These are phyloP conservation scores for Apiospora phragmitis DNA, from an alignment of 2,329 filamentous ascomycete species.

Conservation along the genomic window DNA sequence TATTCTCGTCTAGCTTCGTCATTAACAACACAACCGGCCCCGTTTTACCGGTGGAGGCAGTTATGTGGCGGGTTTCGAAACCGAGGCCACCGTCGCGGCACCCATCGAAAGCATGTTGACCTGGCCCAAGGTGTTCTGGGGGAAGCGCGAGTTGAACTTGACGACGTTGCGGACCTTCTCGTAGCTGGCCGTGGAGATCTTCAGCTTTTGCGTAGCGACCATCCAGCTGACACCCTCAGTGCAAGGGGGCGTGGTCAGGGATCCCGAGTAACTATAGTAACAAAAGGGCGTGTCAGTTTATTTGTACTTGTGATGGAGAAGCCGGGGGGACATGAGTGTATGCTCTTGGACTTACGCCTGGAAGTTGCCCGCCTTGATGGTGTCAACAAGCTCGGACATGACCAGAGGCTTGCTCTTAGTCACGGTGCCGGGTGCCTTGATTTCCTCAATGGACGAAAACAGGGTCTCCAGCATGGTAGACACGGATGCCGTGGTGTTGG, in stretches of 20 bases:
- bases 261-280: constrained; percentile 42
- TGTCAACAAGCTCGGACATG: constrained; percentile 43
- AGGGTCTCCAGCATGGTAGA: constrained; percentile 48
- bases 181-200: constrained; percentile 39
- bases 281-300: neutral
- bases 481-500: constrained; percentile 36
- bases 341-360: constrained; percentile 32
- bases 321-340: neutral
- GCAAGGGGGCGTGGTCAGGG: constrained; percentile 52
- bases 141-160: constrained; percentile 48
- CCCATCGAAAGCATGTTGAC: constrained; percentile 35
- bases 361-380: constrained; percentile 38
- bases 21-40: neutral
- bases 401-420: constrained; percentile 41
- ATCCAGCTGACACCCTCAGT: constrained; percentile 49
- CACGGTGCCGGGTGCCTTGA: constrained; percentile 42
- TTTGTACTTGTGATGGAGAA: neutral
- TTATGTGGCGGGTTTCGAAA: neutral
- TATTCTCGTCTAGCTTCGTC: neutral
- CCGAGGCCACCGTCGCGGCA: neutral
- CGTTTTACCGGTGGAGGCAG: neutral
- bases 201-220: constrained; percentile 44
- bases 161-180: constrained; percentile 41
- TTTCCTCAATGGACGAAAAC: constrained; percentile 41
- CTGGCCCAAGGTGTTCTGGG: constrained; percentile 43